Evolutionary conservation across 75 land plant genomes (phyloP).

Genomic region (Cunninghamia lanceolata): DNA sequence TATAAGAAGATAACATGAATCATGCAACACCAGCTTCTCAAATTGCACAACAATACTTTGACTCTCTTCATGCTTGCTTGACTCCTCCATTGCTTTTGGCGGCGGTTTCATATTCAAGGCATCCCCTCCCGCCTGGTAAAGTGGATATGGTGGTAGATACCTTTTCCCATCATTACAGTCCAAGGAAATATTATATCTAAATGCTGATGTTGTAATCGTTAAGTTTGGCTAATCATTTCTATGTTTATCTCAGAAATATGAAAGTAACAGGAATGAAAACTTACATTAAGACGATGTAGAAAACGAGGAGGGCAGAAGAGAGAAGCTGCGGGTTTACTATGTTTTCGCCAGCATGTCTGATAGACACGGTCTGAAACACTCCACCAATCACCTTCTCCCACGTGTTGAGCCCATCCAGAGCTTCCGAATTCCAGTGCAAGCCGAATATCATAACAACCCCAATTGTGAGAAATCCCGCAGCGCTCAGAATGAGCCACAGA

Average conservation of each 20-base stretch:
- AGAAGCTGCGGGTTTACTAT: conserved; percentile 47
- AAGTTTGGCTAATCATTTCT: too few species aligned
- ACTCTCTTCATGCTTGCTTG: neutral
- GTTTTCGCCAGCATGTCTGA: conserved; percentile 68
- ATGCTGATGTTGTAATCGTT: too few species aligned
- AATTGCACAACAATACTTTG: neutral
- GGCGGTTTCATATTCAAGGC: neutral
- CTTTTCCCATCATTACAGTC: neutral
- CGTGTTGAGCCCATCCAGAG: conserved; percentile 31
- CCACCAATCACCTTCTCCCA: conserved; percentile 54
- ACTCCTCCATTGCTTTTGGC: neutral
- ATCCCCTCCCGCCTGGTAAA: neutral
- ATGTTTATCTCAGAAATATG: too few species aligned
- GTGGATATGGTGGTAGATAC: conserved; percentile 3
- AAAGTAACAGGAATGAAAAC: neutral
- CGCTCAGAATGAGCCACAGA: conserved; percentile 23
- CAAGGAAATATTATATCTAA: neutral
- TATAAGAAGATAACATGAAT: conserved; percentile 37
- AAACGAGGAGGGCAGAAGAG: conserved; percentile 56
- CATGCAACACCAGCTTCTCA: neutral
- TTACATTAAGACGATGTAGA: conserved; percentile 72
- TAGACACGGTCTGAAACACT: conserved; percentile 52
- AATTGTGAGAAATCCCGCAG: conserved; percentile 31
- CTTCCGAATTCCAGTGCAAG: conserved; percentile 43
- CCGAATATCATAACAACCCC: conserved; percentile 30